phyloP scores from a whole-genome alignment of 768 basidiomycete species.

The Cystoderma amianthinum region DNA sequence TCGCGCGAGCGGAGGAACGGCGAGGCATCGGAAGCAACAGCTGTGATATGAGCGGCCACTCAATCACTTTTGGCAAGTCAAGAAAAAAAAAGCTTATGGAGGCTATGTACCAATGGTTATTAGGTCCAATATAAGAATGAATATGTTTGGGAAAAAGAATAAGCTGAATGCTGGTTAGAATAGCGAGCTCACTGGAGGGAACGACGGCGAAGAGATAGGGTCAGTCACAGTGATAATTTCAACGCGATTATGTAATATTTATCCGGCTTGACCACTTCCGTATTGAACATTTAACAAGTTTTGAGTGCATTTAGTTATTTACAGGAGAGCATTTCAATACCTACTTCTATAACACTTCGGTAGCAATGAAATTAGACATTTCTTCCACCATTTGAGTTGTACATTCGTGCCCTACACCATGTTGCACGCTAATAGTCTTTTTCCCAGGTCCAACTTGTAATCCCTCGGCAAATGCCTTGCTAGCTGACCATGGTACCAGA shows the following conservation, averaged over 20 bases:
- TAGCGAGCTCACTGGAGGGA: neutral
- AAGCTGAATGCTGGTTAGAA: too few species aligned
- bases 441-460: slow-evolving; percentile 50
- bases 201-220: neutral
- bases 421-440: slow-evolving; percentile 49
- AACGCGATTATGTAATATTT: slow-evolving; percentile 1
- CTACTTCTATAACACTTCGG: slow-evolving; percentile 9
- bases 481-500: slow-evolving; percentile 61
- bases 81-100: neutral
- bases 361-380: slow-evolving; percentile 26
- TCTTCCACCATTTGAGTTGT: slow-evolving; percentile 53
- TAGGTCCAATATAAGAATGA: too few species aligned
- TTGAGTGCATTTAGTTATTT: too few species aligned
- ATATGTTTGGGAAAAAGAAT: too few species aligned
- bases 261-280: too few species aligned
- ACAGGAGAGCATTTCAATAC: too few species aligned
- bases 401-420: slow-evolving; percentile 55
- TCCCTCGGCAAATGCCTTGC: slow-evolving; percentile 45
- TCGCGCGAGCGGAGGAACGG: slow-evolving; percentile 37
- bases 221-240: neutral
- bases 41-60: slow-evolving; percentile 2
- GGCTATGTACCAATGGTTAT: too few species aligned
- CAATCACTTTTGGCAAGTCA: neutral
- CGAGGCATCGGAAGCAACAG: slow-evolving; percentile 41
- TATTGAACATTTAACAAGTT: too few species aligned